These are phyloP conservation scores for Sinapis alba DNA, from an alignment of 441 rosid species.

Conservation along the genomic window DNA sequence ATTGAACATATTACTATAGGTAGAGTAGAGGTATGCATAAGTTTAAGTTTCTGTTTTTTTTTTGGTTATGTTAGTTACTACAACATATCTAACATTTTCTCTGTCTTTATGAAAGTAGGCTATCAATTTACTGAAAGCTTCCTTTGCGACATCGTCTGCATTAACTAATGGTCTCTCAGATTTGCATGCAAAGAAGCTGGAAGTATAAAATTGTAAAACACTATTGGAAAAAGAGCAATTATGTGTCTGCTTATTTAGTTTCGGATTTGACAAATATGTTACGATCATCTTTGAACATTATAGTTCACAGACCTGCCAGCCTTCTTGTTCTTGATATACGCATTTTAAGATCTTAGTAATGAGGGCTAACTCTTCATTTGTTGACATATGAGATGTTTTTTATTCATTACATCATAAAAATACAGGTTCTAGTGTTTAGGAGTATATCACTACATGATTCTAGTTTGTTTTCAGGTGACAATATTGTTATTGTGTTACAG, in stretches of 20 bases:
- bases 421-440: not conserved
- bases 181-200: conserved; percentile 13
- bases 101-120: conserved; percentile 6
- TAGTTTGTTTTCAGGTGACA: not conserved
- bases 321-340: not conserved
- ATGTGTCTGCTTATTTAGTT: not conserved
- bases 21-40: conserved; percentile 11
- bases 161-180: conserved; percentile 20
- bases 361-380: not conserved
- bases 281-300: not conserved
- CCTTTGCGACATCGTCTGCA: conserved; percentile 2
- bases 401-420: not conserved
- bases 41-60: not conserved
- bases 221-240: not conserved
- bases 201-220: not conserved
- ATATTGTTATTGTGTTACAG: too few relatives aligned
- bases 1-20: not conserved
- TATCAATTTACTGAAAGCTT: not conserved
- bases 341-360: not conserved
- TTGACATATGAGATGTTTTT: not conserved
- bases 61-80: not conserved
- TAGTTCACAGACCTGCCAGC: not conserved
- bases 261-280: not conserved
- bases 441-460: not conserved
- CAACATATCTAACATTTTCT: not conserved